These are phyloP conservation scores for Saksenaea oblongispora DNA, from an alignment of 371 early-diverging fungal species.

Conservation along the genomic window DNA sequence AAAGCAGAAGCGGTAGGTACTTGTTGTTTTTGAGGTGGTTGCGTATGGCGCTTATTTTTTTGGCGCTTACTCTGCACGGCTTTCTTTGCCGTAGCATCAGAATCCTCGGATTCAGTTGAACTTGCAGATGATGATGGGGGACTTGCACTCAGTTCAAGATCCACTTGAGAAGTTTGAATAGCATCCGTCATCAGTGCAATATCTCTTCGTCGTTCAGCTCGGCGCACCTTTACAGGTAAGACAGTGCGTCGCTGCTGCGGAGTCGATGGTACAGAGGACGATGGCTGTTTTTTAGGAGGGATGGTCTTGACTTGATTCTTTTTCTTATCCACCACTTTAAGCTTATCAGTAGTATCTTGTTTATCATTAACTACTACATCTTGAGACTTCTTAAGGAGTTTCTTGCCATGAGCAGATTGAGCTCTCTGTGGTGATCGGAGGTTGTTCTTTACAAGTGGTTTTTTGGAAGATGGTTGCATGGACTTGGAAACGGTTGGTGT, in stretches of 20 bases:
- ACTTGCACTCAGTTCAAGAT: constrained; percentile 3
- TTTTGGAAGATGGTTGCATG: constrained; percentile 1
- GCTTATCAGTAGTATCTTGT: constrained; percentile 4
- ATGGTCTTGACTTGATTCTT: neutral
- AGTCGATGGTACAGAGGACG: constrained; percentile 5
- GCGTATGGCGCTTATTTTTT: constrained; percentile 2
- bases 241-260: constrained; percentile 8
- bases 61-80: constrained; percentile 2
- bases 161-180: constrained; percentile 6
- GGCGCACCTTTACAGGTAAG: constrained; percentile 18
- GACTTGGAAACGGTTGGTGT: neutral
- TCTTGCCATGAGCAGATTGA: constrained; percentile 34
- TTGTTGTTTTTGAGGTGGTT: constrained; percentile 1
- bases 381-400: constrained; percentile 9
- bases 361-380: constrained; percentile 6
- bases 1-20: constrained; percentile 2
- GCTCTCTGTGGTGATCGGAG: neutral
- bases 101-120: constrained; percentile 10
- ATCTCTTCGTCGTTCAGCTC: constrained; percentile 16
- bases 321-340: constrained; percentile 6
- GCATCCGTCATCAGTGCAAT: constrained; percentile 19
- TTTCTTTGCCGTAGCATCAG: constrained; percentile 11
- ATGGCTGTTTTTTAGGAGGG: constrained; percentile 5
- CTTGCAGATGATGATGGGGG: neutral
- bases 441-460: neutral